A percentile compares a stretch with the other conserved stretches of the same genome.
Conservation (phyloP, 2,329 filamentous ascomycete species). For the Epichloe baconii region DNA sequence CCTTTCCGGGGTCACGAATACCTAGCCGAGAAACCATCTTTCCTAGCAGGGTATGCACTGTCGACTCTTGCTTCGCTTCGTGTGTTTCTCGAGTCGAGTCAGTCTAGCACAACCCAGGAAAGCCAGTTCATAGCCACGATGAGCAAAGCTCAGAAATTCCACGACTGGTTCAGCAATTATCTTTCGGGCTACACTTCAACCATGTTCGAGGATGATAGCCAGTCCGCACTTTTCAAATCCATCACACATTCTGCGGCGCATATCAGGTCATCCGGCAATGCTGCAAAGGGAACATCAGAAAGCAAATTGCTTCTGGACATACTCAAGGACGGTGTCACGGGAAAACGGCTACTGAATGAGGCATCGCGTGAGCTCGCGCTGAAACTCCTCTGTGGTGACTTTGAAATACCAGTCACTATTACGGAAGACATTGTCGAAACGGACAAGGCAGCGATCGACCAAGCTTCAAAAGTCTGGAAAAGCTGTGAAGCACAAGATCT, state of each 20-base stretch:
- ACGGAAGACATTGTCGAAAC: conserved; percentile 53
- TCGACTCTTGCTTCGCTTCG: conserved; percentile 69
- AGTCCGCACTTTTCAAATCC: conserved; percentile 45
- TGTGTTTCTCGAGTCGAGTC: conserved; percentile 59
- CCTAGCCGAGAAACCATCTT: conserved; percentile 53
- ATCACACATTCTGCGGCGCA: conserved; percentile 58
- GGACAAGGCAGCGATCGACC: conserved; percentile 49
- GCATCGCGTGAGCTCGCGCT: conserved; percentile 59
- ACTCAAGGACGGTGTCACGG: conserved; percentile 55
- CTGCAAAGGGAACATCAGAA: conserved; percentile 57
- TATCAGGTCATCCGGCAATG: conserved; percentile 56
- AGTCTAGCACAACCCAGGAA: conserved; percentile 73
- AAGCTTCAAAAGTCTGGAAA: conserved; percentile 60
- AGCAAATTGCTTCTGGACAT: conserved; percentile 69
- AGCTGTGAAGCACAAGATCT: conserved; percentile 54
- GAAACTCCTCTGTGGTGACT: conserved; percentile 61
- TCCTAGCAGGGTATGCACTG: conserved; percentile 68
- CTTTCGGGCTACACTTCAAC: conserved; percentile 49
- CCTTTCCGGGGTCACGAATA: conserved; percentile 54
- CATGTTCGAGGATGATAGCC: conserved; percentile 32
- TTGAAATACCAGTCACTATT: conserved; percentile 37
- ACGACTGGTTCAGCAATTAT: conserved; percentile 63
- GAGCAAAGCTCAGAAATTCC: conserved; percentile 62
- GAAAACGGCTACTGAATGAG: conserved; percentile 52
- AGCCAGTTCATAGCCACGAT: conserved; percentile 68